Base-by-base conservation (phyloP, 495 filamentous ascomycete genomes). In the Pseudevernia furfuracea region DNA sequence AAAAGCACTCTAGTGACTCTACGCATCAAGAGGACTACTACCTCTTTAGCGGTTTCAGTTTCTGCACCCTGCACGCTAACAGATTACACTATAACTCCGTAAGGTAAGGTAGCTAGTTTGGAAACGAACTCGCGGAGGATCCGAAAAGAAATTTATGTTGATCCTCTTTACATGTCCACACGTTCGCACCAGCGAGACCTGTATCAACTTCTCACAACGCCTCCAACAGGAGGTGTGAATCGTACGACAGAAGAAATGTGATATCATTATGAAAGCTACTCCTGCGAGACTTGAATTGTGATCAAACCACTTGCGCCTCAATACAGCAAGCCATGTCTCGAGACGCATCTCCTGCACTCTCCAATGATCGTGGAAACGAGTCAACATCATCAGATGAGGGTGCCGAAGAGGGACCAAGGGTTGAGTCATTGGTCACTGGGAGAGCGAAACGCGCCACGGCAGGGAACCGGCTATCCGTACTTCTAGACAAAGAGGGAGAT, bases 371-470 rank as follows among this genome's bases (percentile, higher is more conserved):
- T 32, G 48, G 52, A 23, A 58, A 55, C 39, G 25, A 58, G n/a
- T 23, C 61, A n/a, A 62, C 62, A 32, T 63, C 63, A 38, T 36
- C 59, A 7, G 64, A 64, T 48, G 59, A 43, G 28, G 61, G 61
- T 32, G 32, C 34, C 28, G 63, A 62, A 23, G 66, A 68, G 19
- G 62, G 65, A n/a, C 41, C 56, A 14, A 52, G 70, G 2, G 77
- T 91, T 59, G 89, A 95, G 75, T 87, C 88, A 71, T 81, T 96
- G 70, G 86, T 89, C 58, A 85, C 85, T 44, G 86, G 89, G 55
- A 87, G 93, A 68, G 82, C 82, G 61, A 89, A 87, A 73, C 89
- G 93, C 71, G 86, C 85, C 39, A 96, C 90, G 0, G 93, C 93
- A 25, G 93, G 93, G 57, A 91, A 87, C 66, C 84, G 90, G 67